These are phyloP conservation scores for Neurospora sp. DNA, from an alignment of 495 filamentous ascomycete species.

Conservation along the genomic window DNA sequence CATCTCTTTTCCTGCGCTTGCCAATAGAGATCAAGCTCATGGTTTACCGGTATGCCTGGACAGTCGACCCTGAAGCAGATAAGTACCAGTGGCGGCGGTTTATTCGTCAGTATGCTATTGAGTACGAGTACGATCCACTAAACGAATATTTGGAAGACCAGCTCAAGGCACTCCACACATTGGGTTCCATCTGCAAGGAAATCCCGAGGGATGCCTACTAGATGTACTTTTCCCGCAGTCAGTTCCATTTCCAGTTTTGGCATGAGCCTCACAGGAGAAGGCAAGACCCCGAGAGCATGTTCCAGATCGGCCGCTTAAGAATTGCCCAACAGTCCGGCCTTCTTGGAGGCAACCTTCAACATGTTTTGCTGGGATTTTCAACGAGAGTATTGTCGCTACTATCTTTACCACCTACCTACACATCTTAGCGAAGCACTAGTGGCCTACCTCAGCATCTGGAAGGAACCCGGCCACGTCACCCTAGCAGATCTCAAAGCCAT, in stretches of 20 bases:
- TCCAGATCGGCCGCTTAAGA: not conserved
- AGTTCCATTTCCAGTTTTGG: not conserved
- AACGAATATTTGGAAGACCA: not conserved
- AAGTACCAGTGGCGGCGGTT: not conserved
- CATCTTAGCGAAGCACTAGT: no score
- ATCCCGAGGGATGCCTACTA: not conserved
- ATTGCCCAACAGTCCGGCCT: not conserved
- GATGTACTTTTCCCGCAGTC: not conserved
- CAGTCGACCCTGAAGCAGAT: not conserved
- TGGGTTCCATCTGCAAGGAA: not conserved
- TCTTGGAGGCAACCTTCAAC: not conserved
- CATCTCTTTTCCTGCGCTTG: not conserved
- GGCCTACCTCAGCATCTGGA: no score
- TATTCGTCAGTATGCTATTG: not conserved
- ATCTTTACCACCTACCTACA: no score
- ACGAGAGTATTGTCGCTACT: no score
- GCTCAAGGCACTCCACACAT: not conserved
- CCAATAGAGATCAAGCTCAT: not conserved
- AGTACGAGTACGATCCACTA: not conserved
- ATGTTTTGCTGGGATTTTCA: not conserved
- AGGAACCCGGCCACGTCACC: no score
- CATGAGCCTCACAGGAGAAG: not conserved
- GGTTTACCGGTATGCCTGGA: not conserved
- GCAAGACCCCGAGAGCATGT: not conserved
- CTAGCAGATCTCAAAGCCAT: no score